Evolutionary conservation across 306 rosid species (phyloP), one percentile per base, ranked within the genome.

Genomic region (Trifolium fragiferum): DNA sequence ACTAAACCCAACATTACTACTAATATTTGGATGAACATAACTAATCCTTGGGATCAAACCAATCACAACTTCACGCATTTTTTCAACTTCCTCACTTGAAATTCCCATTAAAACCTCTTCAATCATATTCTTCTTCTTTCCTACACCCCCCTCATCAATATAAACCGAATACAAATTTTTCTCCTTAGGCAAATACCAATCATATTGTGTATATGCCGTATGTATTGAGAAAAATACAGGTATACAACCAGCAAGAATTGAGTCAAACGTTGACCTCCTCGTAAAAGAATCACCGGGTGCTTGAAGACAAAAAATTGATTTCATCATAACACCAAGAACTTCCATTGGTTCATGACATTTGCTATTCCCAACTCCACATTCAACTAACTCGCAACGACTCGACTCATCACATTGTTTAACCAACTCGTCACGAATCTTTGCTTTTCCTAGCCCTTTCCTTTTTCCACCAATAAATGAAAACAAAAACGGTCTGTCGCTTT

Each of bases 231-330:
- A 89, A 66, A 91, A 89, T 33, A 91, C 97, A 2, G 97, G 94
- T 0, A 91, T 72, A 16, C 97, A 91, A 0, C 97, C 97, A 0
- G 89, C 89, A 0, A 89, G 57, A 0, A 91, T 43, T 0, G 94
- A 67, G 80, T 91, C 97, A 66, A 91, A 91, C 8, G 94, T 89
- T 11, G 97, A 91, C 21, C 92, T 77, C 35, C 94, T 78, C 0
- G 97, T 91, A 73, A 86, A 91, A 7, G 94, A 91, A 79, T 91
- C 97, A 0, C 94, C 97, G 0, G 97, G 82, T 0, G 97, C 94
- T 46, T 91, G 97, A 19, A 91, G 74, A 30, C 97, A 91, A 16
- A 91, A 91, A 11, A 21, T 37, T 0, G 94, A 87, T 67, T 23
- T 54, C 2, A 18, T 73, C 97, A 91, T 87, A 14, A 83, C 84